Base-by-base conservation (phyloP, 306 rosid genomes). In the Lathyrus sativus region DNA sequence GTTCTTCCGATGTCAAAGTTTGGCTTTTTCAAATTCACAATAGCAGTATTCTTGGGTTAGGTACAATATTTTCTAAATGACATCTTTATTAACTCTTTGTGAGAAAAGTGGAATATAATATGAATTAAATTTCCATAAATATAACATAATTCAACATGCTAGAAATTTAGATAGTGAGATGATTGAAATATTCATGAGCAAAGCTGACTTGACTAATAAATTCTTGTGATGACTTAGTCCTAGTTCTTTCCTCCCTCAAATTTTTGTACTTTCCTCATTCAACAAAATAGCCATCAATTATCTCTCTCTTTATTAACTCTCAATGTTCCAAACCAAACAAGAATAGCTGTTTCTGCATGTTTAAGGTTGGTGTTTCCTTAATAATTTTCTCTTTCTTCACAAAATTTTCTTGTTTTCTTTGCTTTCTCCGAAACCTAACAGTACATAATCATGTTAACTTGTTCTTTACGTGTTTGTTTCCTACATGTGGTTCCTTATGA, bases 391-490 rank as follows among this genome's bases (percentile, higher is more conserved):
- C 59, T 48, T 17, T 65, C 50, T 54, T 46, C 28, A 31, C 44
- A 37, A 28, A 14, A 41, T 72, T 7, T 58, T 70, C 12, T 48
- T 24, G 49, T 44, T 57, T 54, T 53, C 70, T 56, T 57, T 49
- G 43, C 49, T 70, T 66, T 68, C 75, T 53, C 70, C 12, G 45
- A 45, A 74, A 74, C 67, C 67, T 44, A 13, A 43, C 4, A 42
- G 6, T 43, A 43, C 48, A 43, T 43, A 12, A 12, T 11, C 46
- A 42, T 42, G 53, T 14, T 68, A n/a, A 59, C 14, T 24, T 28
- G 44, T 62, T 13, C 19, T 51, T 50, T 64, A 42, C 64, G 17
- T 41, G 48, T 41, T n/a, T 63, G 8, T 58, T 35, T 57, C 4
- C 60, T 11, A 31, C 37, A 14, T 19, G 15, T 38, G 42, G 33